Evolutionary conservation across 148 eudicot species (phyloP).

Genomic region (Silene latifolia): DNA sequence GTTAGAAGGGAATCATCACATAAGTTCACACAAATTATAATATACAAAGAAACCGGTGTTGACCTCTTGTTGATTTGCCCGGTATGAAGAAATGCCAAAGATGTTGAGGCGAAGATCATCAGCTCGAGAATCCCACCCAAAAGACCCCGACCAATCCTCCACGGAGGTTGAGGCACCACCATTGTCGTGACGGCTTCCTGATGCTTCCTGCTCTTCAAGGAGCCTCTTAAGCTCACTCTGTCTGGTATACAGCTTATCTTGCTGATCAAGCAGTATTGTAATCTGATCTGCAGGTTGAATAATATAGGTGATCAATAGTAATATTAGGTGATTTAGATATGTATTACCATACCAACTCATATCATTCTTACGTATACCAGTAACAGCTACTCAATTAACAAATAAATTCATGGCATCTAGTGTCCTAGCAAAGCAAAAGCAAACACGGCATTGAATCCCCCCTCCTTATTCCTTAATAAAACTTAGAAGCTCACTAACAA

Average conservation of each 20-base stretch:
- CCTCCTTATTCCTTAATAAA: no score
- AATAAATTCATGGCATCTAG: not conserved
- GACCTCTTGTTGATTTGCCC: conserved; percentile 98
- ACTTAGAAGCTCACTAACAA: no score
- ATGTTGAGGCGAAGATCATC: conserved; percentile 75
- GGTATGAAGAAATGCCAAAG: conserved; percentile 81
- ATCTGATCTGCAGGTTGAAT: conserved; percentile 61
- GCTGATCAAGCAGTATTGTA: conserved; percentile 71
- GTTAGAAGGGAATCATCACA: not conserved
- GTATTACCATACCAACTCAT: not conserved
- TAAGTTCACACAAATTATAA: not conserved
- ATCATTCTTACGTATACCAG: not conserved
- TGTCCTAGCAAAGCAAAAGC: not conserved
- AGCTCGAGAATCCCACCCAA: conserved; percentile 88
- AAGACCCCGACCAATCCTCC: conserved; percentile 76
- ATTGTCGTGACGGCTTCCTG: conserved; percentile 39
- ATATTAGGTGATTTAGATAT: not conserved
- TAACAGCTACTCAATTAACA: not conserved
- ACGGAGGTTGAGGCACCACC: conserved; percentile 39
- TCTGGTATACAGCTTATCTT: conserved; percentile 70
- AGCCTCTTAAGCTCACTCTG: conserved; percentile 75
- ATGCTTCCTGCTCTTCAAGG: conserved; percentile 55
- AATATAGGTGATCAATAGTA: no score
- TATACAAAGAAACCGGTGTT: conserved; percentile 20
- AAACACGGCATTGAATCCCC: no score